These are phyloP conservation scores for Tolypocladium sp. DNA, from an alignment of 2,329 filamentous ascomycete species.

Conservation along the genomic window DNA sequence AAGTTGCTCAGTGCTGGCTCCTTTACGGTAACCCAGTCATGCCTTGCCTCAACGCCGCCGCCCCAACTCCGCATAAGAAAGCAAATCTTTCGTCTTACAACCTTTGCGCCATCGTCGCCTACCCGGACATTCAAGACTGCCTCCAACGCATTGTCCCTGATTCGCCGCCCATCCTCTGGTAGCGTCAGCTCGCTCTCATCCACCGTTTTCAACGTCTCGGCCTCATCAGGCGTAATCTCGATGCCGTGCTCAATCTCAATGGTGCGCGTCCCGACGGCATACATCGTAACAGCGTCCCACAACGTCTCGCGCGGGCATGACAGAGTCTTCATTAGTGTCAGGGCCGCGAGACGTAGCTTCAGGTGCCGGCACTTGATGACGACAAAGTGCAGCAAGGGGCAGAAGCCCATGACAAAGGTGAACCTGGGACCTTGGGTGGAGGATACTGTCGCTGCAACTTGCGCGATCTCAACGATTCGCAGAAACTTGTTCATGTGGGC, in stretches of 20 bases:
- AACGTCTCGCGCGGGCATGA: slow-evolving; percentile 22
- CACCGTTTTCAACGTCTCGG: background rate
- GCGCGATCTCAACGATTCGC: slow-evolving; percentile 18
- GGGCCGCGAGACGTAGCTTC: slow-evolving; percentile 20
- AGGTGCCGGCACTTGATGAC: slow-evolving; percentile 29
- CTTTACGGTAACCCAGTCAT: background rate
- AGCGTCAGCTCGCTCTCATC: background rate
- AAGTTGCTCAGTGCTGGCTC: no score
- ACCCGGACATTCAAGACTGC: background rate
- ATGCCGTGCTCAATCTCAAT: slow-evolving; percentile 30
- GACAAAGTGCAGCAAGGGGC: slow-evolving; percentile 27
- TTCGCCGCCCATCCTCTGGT: background rate
- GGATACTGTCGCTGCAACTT: slow-evolving; percentile 4
- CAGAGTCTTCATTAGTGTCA: slow-evolving; percentile 20
- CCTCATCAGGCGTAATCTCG: slow-evolving; percentile 12
- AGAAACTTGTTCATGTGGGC: slow-evolving; percentile 16
- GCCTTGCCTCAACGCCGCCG: background rate
- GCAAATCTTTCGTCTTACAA: background rate
- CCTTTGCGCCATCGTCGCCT: background rate
- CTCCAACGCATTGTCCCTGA: background rate
- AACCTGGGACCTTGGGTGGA: slow-evolving; percentile 16
- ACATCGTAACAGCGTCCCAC: slow-evolving; percentile 24
- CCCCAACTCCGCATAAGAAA: background rate
- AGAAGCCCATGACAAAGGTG: slow-evolving; percentile 31
- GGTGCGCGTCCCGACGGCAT: slow-evolving; percentile 18